Base-by-base conservation (phyloP, 257 asterid species). In the Agastache rugosa region DNA sequence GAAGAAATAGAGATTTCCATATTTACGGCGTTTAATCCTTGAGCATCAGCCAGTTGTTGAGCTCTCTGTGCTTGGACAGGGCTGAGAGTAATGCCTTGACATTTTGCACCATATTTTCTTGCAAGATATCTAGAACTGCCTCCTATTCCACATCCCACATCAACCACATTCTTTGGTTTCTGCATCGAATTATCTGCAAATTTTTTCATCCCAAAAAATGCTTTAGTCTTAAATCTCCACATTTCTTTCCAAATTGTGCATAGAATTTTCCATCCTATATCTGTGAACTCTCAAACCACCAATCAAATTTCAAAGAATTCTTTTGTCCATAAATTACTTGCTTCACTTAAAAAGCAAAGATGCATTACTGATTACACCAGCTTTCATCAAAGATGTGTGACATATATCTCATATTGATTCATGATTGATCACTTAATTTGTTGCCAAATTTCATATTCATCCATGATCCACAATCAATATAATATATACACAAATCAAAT, bases 61-160 rank as follows among this genome's bases (percentile, higher is more conserved):
- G 97, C 99, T 87, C 98, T 92, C 77, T 88, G 75, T 17, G 97
- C 99, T 85, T 95, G 99, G n/a, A 92, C 87, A 73, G 99, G 97
- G 84, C 99, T 95, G 15, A 95, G 85, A 17, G 99, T 95, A 78
- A 95, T 92, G 75, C 98, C 99, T 29, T 72, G 69, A 72, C 91
- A 81, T 37, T 72, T 79, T 6, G 99, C 96, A 11, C 87, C 93
- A 74, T 79, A 95, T 76, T 95, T 92, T 77, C 76, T 78, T 2
- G 97, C 91, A 48, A 95, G 66, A 85, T 90, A 89, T 63, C 98
- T 85, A 0, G 98, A 87, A 81, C 98, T 95, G 68, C 98, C 99
- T 51, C 99, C 99, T 31, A 95, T 92, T 5, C 99, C 99, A 79
- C 99, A 95, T 16, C 99, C 99, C 75, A 90, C 97, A 85, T 95